These are phyloP conservation scores for Withania somnifera DNA, from an alignment of 305 asterid species.

Conservation along the genomic window DNA sequence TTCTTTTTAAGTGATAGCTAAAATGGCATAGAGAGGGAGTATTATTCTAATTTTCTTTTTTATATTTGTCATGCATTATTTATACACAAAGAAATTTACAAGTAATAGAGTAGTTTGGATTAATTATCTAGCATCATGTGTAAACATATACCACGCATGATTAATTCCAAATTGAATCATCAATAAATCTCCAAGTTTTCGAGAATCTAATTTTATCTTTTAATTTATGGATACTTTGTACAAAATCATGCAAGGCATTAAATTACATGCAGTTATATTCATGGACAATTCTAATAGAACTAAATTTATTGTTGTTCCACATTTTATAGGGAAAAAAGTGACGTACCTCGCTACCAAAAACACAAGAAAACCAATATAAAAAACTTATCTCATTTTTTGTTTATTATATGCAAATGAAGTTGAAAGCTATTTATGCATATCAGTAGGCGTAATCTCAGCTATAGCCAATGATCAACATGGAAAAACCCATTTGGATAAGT, in stretches of 20 bases:
- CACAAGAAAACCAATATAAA: background rate
- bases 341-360: no score
- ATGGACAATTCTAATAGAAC: background rate
- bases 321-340: background rate
- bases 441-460: background rate
- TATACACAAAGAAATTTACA: background rate
- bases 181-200: background rate
- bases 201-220: background rate
- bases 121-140: background rate
- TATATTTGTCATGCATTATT: background rate
- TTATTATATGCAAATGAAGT: background rate
- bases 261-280: background rate
- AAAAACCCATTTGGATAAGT: background rate
- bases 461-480: background rate
- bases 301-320: background rate
- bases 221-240: background rate
- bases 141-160: background rate
- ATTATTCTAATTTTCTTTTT: no score
- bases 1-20: no score
- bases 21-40: no score
- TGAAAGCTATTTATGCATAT: background rate
- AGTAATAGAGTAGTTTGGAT: background rate
- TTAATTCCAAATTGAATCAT: background rate
- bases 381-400: background rate
- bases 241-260: background rate